These are phyloP conservation scores for Drosera capensis DNA, from an alignment of 148 eudicot species.

Conservation along the genomic window DNA sequence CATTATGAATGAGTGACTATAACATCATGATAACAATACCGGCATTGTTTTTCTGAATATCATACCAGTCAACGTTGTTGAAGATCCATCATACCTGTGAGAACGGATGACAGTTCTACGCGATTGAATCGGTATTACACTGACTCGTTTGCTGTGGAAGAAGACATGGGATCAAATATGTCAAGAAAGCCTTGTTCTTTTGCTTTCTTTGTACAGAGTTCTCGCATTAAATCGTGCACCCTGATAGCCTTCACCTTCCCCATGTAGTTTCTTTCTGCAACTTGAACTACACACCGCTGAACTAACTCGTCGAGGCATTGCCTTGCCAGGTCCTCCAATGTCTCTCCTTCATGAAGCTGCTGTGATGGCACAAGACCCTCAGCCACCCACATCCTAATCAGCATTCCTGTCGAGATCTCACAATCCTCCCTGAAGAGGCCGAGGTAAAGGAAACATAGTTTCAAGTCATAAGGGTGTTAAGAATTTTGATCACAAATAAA, in stretches of 20 bases:
- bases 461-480: constrained; percentile 11
- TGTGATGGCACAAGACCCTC: constrained; percentile 12
- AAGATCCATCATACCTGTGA: neutral
- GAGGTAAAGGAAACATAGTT: constrained; percentile 11
- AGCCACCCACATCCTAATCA: constrained; percentile 13
- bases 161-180: neutral
- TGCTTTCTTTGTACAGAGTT: neutral
- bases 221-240: constrained; percentile 18
- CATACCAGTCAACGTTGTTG: neutral
- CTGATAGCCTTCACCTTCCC: constrained; percentile 11
- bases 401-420: constrained; percentile 1
- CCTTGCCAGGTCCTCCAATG: neutral
- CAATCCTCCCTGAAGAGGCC: constrained; percentile 3
- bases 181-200: constrained; percentile 8
- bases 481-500: too few relatives aligned
- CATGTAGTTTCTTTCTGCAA: constrained; percentile 8
- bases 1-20: too few relatives aligned
- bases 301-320: constrained; percentile 5
- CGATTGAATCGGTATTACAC: neutral
- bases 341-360: neutral
- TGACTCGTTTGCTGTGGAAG: neutral
- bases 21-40: too few relatives aligned
- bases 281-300: constrained; percentile 16
- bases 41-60: neutral
- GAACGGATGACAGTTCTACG: neutral